phyloP scores from a whole-genome alignment of 2,329 filamentous ascomycete species.

The Xylaria sp. region DNA sequence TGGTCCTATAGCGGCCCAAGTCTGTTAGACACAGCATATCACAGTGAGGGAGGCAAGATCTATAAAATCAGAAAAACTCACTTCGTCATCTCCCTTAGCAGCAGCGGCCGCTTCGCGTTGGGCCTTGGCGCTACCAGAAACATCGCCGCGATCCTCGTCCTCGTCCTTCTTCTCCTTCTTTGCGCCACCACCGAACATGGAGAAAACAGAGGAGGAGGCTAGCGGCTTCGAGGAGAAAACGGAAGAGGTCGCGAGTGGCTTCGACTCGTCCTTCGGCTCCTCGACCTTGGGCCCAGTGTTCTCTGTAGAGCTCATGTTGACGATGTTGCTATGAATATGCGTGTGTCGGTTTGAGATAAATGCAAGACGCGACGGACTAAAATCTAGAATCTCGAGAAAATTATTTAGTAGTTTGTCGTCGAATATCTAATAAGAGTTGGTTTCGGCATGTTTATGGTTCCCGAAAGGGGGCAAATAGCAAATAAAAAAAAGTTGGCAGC shows the following conservation, averaged over 20 bases:
- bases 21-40: constrained; percentile 27
- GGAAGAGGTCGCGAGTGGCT: constrained; percentile 60
- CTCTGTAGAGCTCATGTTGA: constrained; percentile 56
- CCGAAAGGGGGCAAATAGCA: neutral
- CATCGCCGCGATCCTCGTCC: constrained; percentile 81
- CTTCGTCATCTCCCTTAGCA: constrained; percentile 60
- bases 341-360: neutral
- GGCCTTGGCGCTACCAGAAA: constrained; percentile 86
- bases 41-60: neutral
- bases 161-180: constrained; percentile 96
- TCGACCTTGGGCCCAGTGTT: constrained; percentile 61
- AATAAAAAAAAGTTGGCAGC: constrained; percentile 10
- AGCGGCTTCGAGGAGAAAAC: constrained; percentile 74
- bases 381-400: constrained; percentile 6
- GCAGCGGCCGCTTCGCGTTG: constrained; percentile 68
- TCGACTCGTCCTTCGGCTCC: constrained; percentile 49
- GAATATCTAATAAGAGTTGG: neutral
- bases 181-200: constrained; percentile 97
- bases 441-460: neutral
- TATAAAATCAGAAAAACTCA: constrained; percentile 37
- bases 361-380: neutral
- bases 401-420: constrained; percentile 14
- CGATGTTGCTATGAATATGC: constrained; percentile 6
- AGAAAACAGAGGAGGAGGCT: constrained; percentile 77
- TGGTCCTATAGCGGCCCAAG: constrained; percentile 54